Evolutionary conservation across 2,329 filamentous ascomycete genomes (phyloP).

Genomic region (Neonectria coccinea): DNA sequence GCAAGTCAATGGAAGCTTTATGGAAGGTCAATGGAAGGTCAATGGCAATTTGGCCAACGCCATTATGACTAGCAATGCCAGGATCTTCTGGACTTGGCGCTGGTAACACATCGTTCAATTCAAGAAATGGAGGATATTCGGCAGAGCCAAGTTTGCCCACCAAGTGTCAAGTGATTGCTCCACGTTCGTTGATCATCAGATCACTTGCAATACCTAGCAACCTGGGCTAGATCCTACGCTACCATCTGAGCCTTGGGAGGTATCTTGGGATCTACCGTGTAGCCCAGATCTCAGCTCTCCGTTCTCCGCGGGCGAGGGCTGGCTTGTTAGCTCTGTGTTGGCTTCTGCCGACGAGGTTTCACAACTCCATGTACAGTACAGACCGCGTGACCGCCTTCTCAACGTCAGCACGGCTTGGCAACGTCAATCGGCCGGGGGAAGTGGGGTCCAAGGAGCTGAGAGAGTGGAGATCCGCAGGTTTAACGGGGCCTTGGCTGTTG

Average conservation of each 20-base stretch:
- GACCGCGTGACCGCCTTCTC: constrained; percentile 14
- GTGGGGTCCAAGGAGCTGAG: constrained; percentile 1
- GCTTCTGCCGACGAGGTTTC: constrained; percentile 4
- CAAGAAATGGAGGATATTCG: neutral
- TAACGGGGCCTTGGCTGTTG: constrained; percentile 3
- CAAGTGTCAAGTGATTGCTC: neutral
- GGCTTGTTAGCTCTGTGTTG: neutral
- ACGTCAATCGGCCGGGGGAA: constrained; percentile 6
- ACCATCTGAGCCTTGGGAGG: neutral
- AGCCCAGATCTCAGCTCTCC: neutral
- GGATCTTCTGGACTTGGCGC: neutral
- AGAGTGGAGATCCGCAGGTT: constrained; percentile 3
- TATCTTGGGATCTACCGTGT: neutral
- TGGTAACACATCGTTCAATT: neutral
- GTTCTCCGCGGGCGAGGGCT: neutral
- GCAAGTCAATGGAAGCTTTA: neutral
- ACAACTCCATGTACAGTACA: neutral
- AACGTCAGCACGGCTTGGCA: constrained; percentile 11
- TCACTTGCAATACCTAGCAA: neutral
- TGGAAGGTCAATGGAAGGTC: neutral
- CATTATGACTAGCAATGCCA: neutral
- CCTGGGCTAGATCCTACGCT: neutral
- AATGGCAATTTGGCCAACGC: neutral
- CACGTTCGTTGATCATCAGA: neutral
- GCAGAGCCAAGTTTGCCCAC: neutral